Evolutionary conservation across 371 early-diverging fungal genomes (phyloP).

Genomic region (Mucor plumbeus): DNA sequence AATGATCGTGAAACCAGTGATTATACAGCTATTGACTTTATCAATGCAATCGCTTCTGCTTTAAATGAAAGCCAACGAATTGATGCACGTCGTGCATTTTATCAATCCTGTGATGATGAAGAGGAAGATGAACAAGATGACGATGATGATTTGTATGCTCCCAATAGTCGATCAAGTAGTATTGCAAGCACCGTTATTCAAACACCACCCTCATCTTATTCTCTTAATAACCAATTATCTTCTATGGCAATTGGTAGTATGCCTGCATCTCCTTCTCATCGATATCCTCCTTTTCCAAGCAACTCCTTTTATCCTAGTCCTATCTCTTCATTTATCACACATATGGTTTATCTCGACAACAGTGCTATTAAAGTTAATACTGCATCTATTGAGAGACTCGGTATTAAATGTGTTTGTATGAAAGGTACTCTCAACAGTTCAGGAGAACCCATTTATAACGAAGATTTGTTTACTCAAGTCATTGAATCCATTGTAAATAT

Average conservation of each 20-base stretch:
- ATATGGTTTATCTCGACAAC: conserved; percentile 63
- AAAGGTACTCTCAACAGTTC: conserved; percentile 23
- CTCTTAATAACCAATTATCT: conserved; percentile 8
- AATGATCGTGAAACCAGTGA: conserved; percentile 73
- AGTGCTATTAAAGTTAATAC: conserved; percentile 61
- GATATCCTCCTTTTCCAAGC: conserved; percentile 47
- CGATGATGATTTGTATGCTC: conserved; percentile 8
- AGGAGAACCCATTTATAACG: conserved; percentile 34
- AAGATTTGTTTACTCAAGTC: conserved; percentile 23
- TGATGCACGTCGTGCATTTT: conserved; percentile 51
- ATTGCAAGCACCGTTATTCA: conserved; percentile 12
- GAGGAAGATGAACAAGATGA: conserved; percentile 20
- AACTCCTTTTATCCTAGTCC: conserved; percentile 47
- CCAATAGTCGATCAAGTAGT: conserved; percentile 16
- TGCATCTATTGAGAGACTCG: conserved; percentile 61
- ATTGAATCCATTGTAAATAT: conserved; percentile 27
- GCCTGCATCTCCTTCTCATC: conserved; percentile 34
- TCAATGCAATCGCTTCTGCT: conserved; percentile 67
- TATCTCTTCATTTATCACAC: conserved; percentile 68
- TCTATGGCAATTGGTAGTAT: conserved; percentile 20
- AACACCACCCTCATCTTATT: conserved; percentile 23
- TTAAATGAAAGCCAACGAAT: conserved; percentile 61
- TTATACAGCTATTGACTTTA: conserved; percentile 75
- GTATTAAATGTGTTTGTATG: conserved; percentile 65
- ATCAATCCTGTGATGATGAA: conserved; percentile 35